A percentile compares a stretch with the other conserved stretches of the same genome.
phyloP scores from a whole-genome alignment of 345 rosid genomes.

The Populus tremula region DNA sequence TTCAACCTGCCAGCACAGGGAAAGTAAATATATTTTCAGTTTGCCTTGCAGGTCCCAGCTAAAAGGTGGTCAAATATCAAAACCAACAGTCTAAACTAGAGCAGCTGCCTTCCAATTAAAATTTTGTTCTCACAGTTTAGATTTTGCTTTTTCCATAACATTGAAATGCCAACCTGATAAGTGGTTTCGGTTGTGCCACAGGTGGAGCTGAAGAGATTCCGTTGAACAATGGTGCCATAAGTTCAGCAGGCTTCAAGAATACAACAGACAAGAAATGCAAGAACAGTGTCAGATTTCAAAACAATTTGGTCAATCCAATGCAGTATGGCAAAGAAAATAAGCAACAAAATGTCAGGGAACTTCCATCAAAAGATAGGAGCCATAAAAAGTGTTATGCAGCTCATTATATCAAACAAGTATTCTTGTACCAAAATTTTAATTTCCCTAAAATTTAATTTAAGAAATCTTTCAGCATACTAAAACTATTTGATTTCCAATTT shows the following conservation, averaged over 20 bases:
- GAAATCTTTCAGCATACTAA: neutral
- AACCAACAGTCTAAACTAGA: no score
- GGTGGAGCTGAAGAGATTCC: constrained; percentile 39
- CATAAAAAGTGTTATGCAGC: neutral
- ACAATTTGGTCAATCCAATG: neutral
- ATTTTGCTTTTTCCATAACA: neutral
- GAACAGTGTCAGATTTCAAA: neutral
- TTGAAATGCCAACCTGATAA: constrained; percentile 50
- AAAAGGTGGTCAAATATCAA: neutral
- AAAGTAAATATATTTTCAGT: no score
- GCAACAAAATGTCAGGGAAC: neutral
- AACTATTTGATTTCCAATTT: no score
- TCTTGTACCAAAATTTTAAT: no score
- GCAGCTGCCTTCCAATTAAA: neutral
- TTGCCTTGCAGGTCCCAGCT: neutral
- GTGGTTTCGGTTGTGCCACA: constrained; percentile 55
- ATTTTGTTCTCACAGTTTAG: neutral
- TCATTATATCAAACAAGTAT: neutral
- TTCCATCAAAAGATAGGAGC: neutral
- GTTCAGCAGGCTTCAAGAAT: constrained; percentile 53
- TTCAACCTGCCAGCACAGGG: constrained; percentile 52
- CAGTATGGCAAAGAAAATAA: neutral
- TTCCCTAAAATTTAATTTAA: neutral
- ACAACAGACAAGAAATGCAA: constrained; percentile 9
- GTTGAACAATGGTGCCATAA: constrained; percentile 27